These are phyloP conservation scores for Silybum marianum DNA, from an alignment of 129 eudicot species.

Conservation along the genomic window DNA sequence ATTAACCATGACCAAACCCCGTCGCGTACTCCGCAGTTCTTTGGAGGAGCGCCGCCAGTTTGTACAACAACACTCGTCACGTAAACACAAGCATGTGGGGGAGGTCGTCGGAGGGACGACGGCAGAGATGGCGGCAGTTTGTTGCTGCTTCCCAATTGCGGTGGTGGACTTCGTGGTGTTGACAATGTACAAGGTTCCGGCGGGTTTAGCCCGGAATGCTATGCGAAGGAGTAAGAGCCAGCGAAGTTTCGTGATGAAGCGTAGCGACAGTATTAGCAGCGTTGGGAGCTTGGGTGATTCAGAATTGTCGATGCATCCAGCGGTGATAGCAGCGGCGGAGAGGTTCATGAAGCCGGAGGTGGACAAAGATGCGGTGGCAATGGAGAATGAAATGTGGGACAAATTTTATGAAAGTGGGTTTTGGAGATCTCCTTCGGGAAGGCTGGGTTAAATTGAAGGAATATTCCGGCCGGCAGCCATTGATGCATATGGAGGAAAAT, in stretches of 20 bases:
- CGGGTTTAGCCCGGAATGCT: slow-evolving; percentile 59
- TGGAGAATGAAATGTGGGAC: slow-evolving; percentile 88
- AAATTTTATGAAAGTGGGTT: slow-evolving; percentile 65
- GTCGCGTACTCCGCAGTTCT: slow-evolving; percentile 25
- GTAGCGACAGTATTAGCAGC: not conserved
- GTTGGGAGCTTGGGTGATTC: not conserved
- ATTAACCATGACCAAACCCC: slow-evolving; percentile 31
- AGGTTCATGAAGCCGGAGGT: slow-evolving; percentile 28
- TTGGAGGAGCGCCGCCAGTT: slow-evolving; percentile 37
- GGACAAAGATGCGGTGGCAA: slow-evolving; percentile 50
- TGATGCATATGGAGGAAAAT: not conserved
- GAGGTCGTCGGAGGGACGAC: slow-evolving; percentile 75
- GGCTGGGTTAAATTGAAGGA: slow-evolving; percentile 16
- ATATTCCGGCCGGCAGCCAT: not conserved
- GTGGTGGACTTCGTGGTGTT: slow-evolving; percentile 44
- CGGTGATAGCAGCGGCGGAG: slow-evolving; percentile 35
- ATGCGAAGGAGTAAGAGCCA: slow-evolving; percentile 34
- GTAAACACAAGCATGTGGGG: slow-evolving; percentile 28
- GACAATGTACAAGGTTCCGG: slow-evolving; percentile 67
- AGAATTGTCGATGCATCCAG: slow-evolving; percentile 39
- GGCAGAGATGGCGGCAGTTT: slow-evolving; percentile 75
- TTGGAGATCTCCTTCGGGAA: slow-evolving; percentile 58
- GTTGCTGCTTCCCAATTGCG: slow-evolving; percentile 66
- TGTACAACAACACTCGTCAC: slow-evolving; percentile 11
- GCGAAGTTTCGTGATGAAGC: slow-evolving; percentile 25